Evolutionary conservation across 75 land plant genomes (phyloP), one percentile per base, ranked within the genome.

Genomic region (Sequoiadendron giganteum): DNA sequence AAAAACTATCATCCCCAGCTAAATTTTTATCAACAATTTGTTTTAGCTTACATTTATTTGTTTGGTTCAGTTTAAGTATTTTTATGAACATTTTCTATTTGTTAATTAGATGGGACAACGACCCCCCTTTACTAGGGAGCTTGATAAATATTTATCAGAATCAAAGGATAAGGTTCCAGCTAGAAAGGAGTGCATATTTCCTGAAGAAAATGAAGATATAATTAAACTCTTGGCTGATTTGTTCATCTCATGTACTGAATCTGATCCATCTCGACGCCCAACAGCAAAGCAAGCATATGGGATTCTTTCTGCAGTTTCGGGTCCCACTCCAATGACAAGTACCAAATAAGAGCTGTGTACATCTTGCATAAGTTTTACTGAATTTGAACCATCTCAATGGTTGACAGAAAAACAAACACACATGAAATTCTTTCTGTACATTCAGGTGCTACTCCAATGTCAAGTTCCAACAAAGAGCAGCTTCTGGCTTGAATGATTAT

Each of bases 241-340:
- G 61, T 96, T 92, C 81, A 80, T 85, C 19, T 89, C 86, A 28
- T 97, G 99, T 76, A 97, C 96, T 1, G 89, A 92, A 86, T 86
- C 87, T 43, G 87, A 89, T 89, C 95, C 99, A 36, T 34, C 88
- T 13, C 90, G 93, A 25, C 95, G 98, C 5, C 98, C 98, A 14
- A 93, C 95, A 65, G 96, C 96, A 3, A 88, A 87, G 55, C 86
- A 94, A 32, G 89, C 93, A 6, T 92, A 95, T 83, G 89, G 90
- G 16, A 79, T 84, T 75, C 90, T 95, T 84, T 90, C 91, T 80
- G 89, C 90, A 90, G 92, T 70, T 87, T 88, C 45, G 84, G 88
- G 70, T 82, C 90, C 86, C 72, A 87, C 28, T 28, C 85, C 75
- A 47, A 87, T 87, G 8, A 55, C 87, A 86, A 91, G 54, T 61